Evolutionary conservation across 2,329 filamentous ascomycete genomes (phyloP).

Genomic region (Ophiosphaerella herpotricha): DNA sequence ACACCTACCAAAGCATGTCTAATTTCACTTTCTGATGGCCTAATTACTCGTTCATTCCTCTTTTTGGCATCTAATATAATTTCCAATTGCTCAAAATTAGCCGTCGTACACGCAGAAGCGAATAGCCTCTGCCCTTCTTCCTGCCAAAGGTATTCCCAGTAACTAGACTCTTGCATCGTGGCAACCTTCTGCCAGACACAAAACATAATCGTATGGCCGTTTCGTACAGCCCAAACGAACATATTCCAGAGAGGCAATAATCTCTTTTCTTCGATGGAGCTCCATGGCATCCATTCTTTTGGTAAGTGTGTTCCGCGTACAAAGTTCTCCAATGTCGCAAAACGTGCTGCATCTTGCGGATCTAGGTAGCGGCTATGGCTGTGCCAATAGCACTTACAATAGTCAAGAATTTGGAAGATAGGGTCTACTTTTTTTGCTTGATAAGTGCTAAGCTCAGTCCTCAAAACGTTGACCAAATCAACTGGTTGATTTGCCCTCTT

Average conservation of each 20-base stretch:
- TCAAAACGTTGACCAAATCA: constrained; percentile 15
- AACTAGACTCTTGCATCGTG: constrained; percentile 10
- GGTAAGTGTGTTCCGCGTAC: constrained; percentile 12
- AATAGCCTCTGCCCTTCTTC: constrained; percentile 17
- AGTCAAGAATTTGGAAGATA: constrained; percentile 17
- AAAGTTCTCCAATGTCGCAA: constrained; percentile 12
- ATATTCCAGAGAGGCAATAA: constrained; percentile 20
- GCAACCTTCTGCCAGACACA: constrained; percentile 15
- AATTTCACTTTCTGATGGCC: constrained; percentile 12
- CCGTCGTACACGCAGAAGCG: constrained; percentile 15
- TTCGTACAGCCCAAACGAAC: constrained; percentile 20
- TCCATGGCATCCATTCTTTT: constrained; percentile 23
- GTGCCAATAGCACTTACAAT: constrained; percentile 22
- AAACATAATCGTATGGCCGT: constrained; percentile 17
- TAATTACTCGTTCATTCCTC: neutral
- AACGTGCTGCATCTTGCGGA: constrained; percentile 10
- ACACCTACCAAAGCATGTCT: constrained; percentile 6
- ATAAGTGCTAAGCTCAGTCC: constrained; percentile 13
- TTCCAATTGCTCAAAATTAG: constrained; percentile 18
- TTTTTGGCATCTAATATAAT: constrained; percentile 9
- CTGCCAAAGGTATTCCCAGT: constrained; percentile 20
- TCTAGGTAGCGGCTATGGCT: constrained; percentile 14
- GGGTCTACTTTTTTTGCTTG: constrained; percentile 14
- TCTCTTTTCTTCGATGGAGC: constrained; percentile 6
- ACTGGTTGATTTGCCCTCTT: constrained; percentile 8